Base-by-base conservation (phyloP, 2,329 filamentous ascomycete species). In the Tolypocladium inflatum region DNA sequence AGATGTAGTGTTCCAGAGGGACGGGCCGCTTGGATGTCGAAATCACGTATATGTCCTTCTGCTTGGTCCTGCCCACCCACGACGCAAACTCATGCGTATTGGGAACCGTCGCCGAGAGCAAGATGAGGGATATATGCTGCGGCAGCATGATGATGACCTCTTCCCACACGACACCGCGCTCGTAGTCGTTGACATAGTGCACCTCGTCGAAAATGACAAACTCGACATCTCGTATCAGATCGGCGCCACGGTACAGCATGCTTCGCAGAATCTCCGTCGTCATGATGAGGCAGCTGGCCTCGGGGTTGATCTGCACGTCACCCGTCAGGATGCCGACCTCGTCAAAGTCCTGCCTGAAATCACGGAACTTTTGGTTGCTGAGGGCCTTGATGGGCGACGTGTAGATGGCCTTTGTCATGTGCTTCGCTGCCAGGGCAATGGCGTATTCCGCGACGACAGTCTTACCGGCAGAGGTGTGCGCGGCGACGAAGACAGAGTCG, bases 81-180 rank as follows among this genome's bases (percentile, higher is more conserved):
- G 92, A 97, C 1, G 94, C 94, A 67, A 99, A 99, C 70, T 99
- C 94, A 62, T 97, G 85, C 0, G 94, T 97, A 70, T 99, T 99
- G 2, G 94, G 94, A 0, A 99, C 94, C 1, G 94, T 99, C 0
- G 94, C 94, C 5, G 94, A 99, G 3, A 99, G 81, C 2, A 97
- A 78, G 64, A 99, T 99, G 26, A 99, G 81, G 2, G 94, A 96
- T 43, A 99, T 91, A 74, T 99, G 94, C 70, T 96, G 92, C 0
- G 94, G 94, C 57, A 99, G 80, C 94, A 99, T 97, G 67, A 99
- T 99, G 68, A 99, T 99, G 66, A 99, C 94, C 73, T 99, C 94
- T 73, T 99, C 94, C 94, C 94, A 99, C 0, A 99, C 94, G 7
- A 99, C 94, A 67, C 94, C 94, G 74, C 94, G 84, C 71, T 97